phyloP scores from a whole-genome alignment of 352 stramenopile species.

The Phytophthora chlamydospora region DNA sequence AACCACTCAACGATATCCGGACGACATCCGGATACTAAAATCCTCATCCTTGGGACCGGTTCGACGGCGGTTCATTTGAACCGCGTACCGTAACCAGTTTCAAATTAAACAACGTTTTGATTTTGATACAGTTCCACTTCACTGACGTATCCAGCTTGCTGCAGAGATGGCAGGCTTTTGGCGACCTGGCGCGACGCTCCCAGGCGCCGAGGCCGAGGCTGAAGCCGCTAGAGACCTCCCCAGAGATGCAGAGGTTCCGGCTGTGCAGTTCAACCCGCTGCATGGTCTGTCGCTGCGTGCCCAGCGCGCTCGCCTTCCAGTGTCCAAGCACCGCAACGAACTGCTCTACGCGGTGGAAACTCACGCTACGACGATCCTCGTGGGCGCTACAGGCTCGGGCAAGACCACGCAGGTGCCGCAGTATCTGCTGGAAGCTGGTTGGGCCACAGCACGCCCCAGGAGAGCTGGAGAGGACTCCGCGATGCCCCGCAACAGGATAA shows the following conservation, averaged over 20 bases:
- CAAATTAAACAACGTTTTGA: background rate
- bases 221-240: slow-evolving; percentile 43
- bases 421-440: slow-evolving; percentile 92
- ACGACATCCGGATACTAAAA: too few relatives aligned
- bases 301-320: slow-evolving; percentile 81
- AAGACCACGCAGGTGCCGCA: slow-evolving; percentile 95
- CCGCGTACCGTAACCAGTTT: too few relatives aligned
- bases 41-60: slow-evolving; percentile 4
- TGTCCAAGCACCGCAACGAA: slow-evolving; percentile 87
- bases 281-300: slow-evolving; percentile 56
- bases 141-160: background rate
- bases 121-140: background rate
- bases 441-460: slow-evolving; percentile 43
- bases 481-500: slow-evolving; percentile 35
- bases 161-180: slow-evolving; percentile 63
- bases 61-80: background rate
- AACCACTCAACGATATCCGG: slow-evolving; percentile 21
- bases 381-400: slow-evolving; percentile 92
- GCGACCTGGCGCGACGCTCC: slow-evolving; percentile 58
- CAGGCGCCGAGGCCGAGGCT: slow-evolving; percentile 31
- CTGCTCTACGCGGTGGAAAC: slow-evolving; percentile 92
- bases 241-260: slow-evolving; percentile 40
- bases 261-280: slow-evolving; percentile 71
- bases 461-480: background rate
- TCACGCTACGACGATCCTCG: slow-evolving; percentile 89